Evolutionary conservation across 108 stramenopile species (phyloP).

Genomic region (Nitzschia sp.): DNA sequence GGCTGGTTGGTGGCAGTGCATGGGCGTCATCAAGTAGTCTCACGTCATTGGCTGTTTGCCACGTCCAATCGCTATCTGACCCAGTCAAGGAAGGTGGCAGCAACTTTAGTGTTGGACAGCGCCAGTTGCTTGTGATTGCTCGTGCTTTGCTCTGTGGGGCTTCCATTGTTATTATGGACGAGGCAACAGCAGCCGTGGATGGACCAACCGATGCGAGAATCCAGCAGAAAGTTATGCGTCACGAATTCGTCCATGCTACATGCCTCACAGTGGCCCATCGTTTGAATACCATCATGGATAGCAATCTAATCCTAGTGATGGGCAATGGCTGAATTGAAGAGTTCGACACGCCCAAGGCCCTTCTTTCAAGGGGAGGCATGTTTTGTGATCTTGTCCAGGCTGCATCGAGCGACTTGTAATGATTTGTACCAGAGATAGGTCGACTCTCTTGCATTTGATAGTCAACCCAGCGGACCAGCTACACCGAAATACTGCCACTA

Average conservation of each 20-base stretch:
- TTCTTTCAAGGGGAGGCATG: conserved; percentile 67
- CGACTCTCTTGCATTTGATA: no score
- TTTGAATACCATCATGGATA: conserved; percentile 95
- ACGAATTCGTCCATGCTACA: conserved; percentile 72
- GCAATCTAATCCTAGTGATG: conserved; percentile 92
- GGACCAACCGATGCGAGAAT: conserved; percentile 89
- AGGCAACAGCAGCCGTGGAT: conserved; percentile 90
- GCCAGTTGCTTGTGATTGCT: conserved; percentile 95
- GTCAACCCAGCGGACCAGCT: no score
- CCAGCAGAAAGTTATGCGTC: conserved; percentile 74
- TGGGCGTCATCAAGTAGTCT: conserved; percentile 39
- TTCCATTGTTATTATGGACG: conserved; percentile 92
- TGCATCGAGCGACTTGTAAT: no score
- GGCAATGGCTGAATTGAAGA: conserved; percentile 84
- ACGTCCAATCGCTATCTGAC: conserved; percentile 65
- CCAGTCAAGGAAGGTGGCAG: conserved; percentile 87
- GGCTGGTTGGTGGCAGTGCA: conserved; percentile 3
- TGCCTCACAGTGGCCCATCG: conserved; percentile 93
- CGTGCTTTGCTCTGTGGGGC: conserved; percentile 80
- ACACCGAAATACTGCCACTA: no score
- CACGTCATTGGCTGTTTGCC: conserved; percentile 16
- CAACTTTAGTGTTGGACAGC: conserved; percentile 92
- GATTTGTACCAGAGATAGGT: no score
- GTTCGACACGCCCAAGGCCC: conserved; percentile 69
- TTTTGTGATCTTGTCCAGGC: conserved; percentile 68